Conservation (phyloP, 495 filamentous ascomycete species). For the Cercophora newfieldiana region DNA sequence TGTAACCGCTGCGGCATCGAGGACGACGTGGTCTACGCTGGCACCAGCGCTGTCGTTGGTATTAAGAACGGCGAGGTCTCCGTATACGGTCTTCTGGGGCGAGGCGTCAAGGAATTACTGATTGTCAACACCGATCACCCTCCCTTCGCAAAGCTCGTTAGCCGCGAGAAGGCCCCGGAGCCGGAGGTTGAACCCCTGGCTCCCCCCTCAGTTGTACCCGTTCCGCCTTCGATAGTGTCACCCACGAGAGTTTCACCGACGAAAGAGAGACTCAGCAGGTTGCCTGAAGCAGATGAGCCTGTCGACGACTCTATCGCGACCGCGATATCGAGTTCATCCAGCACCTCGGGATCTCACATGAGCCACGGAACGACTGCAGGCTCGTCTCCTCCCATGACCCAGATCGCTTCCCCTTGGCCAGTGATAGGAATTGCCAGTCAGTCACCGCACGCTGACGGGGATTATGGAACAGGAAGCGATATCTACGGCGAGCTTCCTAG, state of each 20-base stretch:
- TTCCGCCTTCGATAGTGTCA: constrained; percentile 3
- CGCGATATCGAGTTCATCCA: neutral
- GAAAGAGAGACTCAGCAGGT: constrained; percentile 5
- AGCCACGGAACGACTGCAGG: neutral
- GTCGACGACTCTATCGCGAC: neutral
- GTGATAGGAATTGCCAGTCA: constrained; percentile 5
- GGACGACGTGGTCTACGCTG: constrained; percentile 72
- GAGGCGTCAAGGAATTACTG: constrained; percentile 63
- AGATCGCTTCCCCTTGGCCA: neutral
- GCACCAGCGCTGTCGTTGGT: constrained; percentile 81
- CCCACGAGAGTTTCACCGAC: neutral
- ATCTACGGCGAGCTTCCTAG: neutral
- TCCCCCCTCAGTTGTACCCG: neutral
- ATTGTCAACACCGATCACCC: constrained; percentile 58
- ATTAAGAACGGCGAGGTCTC: constrained; percentile 66
- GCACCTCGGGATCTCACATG: neutral
- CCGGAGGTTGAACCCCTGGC: neutral
- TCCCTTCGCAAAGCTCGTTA: constrained; percentile 34
- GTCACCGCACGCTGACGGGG: constrained; percentile 2
- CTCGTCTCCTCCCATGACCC: neutral
- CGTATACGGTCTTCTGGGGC: constrained; percentile 66
- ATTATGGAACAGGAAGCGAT: neutral
- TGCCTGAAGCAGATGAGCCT: constrained; percentile 10
- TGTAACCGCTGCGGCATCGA: constrained; percentile 81
- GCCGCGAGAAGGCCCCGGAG: constrained; percentile 14